Evolutionary conservation across 345 rosid genomes (phyloP), one percentile per base, ranked within the genome.

Genomic region (Balakata baccata): DNA sequence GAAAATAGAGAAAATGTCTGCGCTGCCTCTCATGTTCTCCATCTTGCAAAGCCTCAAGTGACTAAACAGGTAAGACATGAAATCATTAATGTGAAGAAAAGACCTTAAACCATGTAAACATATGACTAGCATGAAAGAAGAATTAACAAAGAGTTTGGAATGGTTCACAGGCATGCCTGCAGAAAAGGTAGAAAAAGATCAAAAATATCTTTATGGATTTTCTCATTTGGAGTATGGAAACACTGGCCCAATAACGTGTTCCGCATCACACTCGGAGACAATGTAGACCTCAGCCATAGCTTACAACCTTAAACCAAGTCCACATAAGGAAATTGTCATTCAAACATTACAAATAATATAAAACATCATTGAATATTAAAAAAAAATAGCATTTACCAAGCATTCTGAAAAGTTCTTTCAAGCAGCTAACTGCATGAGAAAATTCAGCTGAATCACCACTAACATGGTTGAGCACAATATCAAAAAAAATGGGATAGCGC

Each of bases 11-110:
- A 76, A 92, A 86, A 79, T 87, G 86, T 77, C 97, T 85, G 49
- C 99, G 88, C 80, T 95, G 97, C 83, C 86, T 90, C 81, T 88
- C 98, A 86, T 90, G 97, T 78, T 95, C 98, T 72, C 97, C 99
- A 74, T 92, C 99, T 88, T 89, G 92, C 92, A 92, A 86, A 38
- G 98, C 94, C 84, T 92, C 98, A 71, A 95, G 96, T 53, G 98
- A 95, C 99, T 95, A 82, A 61, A 84, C 37, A 77, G 50, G 66
- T 58, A 54, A 58, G 47, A 68, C 58, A 62, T 64, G 56, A 45
- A 67, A 73, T 78, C 37, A 80, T 58, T 41, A 76, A 57, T 66
- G 71, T 77, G 54, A 56, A 45, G 10, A 75, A 63, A 66, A 52
- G 63, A 82, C 11, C 45, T 50, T 11, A 46, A n/a, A 67, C 41